phyloP scores from a whole-genome alignment of 2,329 filamentous ascomycete species.

The Pseudocercospora crystallina region DNA sequence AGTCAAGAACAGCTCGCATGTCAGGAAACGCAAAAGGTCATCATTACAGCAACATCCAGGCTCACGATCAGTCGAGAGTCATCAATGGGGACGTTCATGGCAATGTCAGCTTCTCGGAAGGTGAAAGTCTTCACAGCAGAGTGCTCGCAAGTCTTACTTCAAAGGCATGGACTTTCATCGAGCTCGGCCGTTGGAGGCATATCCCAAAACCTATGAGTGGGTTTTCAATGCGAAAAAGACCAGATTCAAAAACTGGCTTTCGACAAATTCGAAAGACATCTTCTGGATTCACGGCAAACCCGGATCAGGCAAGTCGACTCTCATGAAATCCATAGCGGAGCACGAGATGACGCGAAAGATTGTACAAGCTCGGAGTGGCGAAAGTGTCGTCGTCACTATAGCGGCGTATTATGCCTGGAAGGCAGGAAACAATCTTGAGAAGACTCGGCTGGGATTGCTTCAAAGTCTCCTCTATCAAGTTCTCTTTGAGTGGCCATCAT shows the following conservation, averaged over 20 bases:
- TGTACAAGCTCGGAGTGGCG: background rate
- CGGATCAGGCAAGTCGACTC: slow-evolving; percentile 7
- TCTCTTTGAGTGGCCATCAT: background rate
- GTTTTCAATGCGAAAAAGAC: background rate
- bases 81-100: background rate
- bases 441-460: background rate
- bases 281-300: slow-evolving; percentile 6
- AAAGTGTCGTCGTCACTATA: no score
- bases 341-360: background rate
- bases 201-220: background rate
- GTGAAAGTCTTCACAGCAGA: no score
- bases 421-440: background rate
- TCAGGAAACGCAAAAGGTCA: no score
- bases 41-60: background rate
- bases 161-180: background rate
- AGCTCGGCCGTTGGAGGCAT: background rate
- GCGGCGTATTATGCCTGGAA: background rate
- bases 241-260: no score
- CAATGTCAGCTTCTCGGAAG: background rate
- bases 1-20: no score
- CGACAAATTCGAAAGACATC: background rate
- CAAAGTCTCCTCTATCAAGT: background rate
- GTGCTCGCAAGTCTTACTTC: no score
- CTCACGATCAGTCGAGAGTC: background rate
- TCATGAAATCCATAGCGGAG: slow-evolving; percentile 2